These are phyloP conservation scores for Penicillium canescens DNA, from an alignment of 495 filamentous ascomycete species.

Conservation along the genomic window DNA sequence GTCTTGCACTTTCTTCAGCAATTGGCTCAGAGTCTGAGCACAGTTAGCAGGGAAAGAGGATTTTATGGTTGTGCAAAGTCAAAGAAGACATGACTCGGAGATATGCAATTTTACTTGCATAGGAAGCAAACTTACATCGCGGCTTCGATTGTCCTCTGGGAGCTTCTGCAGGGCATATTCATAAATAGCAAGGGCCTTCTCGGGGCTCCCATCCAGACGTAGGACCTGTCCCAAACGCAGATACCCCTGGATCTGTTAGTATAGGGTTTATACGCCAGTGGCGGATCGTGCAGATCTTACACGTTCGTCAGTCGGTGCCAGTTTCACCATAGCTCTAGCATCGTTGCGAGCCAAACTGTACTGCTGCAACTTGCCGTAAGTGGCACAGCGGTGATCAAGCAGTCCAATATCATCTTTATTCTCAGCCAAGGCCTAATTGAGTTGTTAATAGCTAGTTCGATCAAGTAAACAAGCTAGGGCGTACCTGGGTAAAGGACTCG, in stretches of 20 bases:
- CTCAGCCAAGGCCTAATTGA: conserved; percentile 35
- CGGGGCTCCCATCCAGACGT: conserved; percentile 51
- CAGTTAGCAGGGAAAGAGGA: neutral
- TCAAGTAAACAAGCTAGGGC: neutral
- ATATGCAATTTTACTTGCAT: no score
- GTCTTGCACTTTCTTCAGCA: conserved; percentile 43
- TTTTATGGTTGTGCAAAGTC: no score
- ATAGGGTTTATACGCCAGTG: neutral
- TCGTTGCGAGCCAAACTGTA: conserved; percentile 57
- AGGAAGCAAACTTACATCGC: conserved; percentile 36
- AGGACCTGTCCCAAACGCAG: conserved; percentile 64
- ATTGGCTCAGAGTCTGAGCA: conserved; percentile 19
- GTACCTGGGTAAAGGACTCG: conserved; percentile 44
- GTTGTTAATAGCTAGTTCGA: neutral
- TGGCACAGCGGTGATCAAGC: conserved; percentile 62
- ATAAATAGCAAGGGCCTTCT: conserved; percentile 60
- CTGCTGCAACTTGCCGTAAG: conserved; percentile 56
- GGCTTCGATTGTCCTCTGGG: conserved; percentile 39
- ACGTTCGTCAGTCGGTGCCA: conserved; percentile 46
- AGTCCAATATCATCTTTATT: conserved; percentile 41
- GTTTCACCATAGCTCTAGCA: conserved; percentile 58
- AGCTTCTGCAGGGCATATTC: conserved; percentile 57
- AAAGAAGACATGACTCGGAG: no score
- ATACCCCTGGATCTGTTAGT: conserved; percentile 51
- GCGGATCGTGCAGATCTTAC: conserved; percentile 29